Conservation (phyloP, 768 basidiomycete species). For the Serendipita sp. region DNA sequence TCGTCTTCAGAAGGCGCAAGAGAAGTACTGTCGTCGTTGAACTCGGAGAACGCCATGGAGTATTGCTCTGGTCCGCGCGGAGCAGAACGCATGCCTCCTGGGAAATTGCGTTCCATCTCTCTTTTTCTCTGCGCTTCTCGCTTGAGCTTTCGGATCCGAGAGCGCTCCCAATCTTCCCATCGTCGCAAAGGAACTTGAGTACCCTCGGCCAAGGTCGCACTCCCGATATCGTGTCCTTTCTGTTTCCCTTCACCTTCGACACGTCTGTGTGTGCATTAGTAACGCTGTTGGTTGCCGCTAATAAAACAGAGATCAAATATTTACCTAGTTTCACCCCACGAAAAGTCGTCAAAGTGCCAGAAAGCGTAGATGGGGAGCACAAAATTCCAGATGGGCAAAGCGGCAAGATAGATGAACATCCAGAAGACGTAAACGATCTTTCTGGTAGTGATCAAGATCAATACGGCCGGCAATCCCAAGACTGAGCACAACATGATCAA, state of each 20-base stretch:
- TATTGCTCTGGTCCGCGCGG: constrained; percentile 22
- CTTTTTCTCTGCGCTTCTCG: constrained; percentile 69
- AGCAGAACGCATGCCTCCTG: constrained; percentile 29
- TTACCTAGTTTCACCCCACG: constrained; percentile 96
- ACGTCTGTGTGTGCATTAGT: constrained; percentile 39
- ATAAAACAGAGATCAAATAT: constrained; percentile 15
- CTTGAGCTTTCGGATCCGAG: constrained; percentile 74
- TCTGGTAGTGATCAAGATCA: constrained; percentile 86
- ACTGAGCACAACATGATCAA: constrained; percentile 78
- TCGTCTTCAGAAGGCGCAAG: constrained; percentile 83
- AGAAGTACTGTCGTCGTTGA: constrained; percentile 66
- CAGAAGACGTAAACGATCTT: constrained; percentile 94
- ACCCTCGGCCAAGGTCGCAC: constrained; percentile 30
- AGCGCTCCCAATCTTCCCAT: constrained; percentile 99
- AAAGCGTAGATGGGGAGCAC: constrained; percentile 89
- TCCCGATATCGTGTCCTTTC: constrained; percentile 59
- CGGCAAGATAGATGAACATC: constrained; percentile 91
- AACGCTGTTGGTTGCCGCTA: constrained; percentile 11
- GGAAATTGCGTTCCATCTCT: constrained; percentile 69
- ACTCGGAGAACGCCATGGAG: constrained; percentile 43
- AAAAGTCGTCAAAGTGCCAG: constrained; percentile 99
- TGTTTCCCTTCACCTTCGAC: constrained; percentile 83
- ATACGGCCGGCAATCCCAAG: constrained; percentile 79
- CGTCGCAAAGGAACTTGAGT: constrained; percentile 76
- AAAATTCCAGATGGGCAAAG: constrained; percentile 94